Evolutionary conservation across 116 monocot species (phyloP).

Genomic region (Iris pallida): DNA sequence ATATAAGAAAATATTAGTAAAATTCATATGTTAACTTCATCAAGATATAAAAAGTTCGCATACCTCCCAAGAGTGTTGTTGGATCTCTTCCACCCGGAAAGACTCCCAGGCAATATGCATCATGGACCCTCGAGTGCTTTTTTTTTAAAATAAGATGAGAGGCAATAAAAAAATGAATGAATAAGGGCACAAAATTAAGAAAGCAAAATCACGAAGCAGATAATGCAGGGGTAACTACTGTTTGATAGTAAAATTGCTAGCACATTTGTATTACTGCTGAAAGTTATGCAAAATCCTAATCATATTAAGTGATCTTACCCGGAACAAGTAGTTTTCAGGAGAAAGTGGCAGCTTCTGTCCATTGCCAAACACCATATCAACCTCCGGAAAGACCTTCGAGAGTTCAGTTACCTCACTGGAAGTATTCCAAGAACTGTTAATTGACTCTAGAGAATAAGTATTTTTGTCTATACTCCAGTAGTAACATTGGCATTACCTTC

Average conservation of each 20-base stretch:
- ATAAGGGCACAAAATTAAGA: background rate
- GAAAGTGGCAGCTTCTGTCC: slow-evolving; percentile 65
- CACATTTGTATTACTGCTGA: background rate
- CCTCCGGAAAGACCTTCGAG: slow-evolving; percentile 62
- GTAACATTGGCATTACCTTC: slow-evolving; percentile 18
- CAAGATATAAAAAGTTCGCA: background rate
- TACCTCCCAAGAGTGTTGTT: slow-evolving; percentile 90
- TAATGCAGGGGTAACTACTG: background rate
- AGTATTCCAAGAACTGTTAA: background rate
- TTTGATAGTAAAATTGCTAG: background rate
- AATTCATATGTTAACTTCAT: background rate
- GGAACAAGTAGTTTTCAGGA: slow-evolving; percentile 91
- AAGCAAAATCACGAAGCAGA: background rate
- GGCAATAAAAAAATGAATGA: slow-evolving; percentile 6
- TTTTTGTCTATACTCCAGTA: background rate
- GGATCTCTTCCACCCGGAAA: slow-evolving; percentile 88
- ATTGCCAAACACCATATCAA: slow-evolving; percentile 78
- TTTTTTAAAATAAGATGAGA: slow-evolving; percentile 9
- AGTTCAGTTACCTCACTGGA: slow-evolving; percentile 31
- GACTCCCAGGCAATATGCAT: slow-evolving; percentile 85
- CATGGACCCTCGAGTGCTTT: slow-evolving; percentile 80
- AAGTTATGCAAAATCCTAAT: background rate
- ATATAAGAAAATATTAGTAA: no score
- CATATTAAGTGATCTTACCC: slow-evolving; percentile 33
- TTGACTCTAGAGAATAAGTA: background rate